Evolutionary conservation across 2,329 filamentous ascomycete genomes (phyloP).

Genomic region (Cadophora sp.): DNA sequence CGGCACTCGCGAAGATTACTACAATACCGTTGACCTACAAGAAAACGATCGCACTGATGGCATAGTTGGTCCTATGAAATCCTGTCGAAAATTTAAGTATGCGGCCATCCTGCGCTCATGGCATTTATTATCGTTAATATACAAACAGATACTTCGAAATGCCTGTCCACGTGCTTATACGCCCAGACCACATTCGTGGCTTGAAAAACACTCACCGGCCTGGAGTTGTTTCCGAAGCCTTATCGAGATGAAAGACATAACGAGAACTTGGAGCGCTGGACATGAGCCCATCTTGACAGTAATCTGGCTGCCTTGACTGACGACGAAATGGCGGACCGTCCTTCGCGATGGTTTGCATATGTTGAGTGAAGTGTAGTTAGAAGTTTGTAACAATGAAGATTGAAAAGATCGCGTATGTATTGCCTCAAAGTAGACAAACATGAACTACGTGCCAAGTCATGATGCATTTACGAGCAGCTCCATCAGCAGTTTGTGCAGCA

Average conservation of each 20-base stretch:
- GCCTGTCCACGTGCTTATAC: background rate
- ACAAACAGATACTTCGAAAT: background rate
- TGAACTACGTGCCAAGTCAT: background rate
- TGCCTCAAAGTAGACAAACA: background rate
- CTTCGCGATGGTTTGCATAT: background rate
- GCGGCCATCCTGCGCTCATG: background rate
- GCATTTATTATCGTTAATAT: background rate
- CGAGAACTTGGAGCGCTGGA: background rate
- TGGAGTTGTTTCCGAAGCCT: background rate
- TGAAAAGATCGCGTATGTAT: no score
- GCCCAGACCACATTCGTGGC: background rate
- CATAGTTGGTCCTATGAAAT: background rate
- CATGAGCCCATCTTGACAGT: background rate
- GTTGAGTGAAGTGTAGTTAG: background rate
- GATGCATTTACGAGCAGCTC: background rate
- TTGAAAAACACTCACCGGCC: background rate
- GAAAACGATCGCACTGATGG: background rate
- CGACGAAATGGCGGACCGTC: no score
- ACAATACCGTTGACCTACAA: background rate
- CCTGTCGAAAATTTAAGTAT: background rate
- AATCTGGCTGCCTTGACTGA: background rate
- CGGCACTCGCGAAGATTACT: background rate
- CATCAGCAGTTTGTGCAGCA: background rate
- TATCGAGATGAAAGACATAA: background rate
- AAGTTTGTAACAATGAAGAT: no score